Evolutionary conservation across 2,329 filamentous ascomycete species (phyloP), one percentile per base, ranked within the genome.

Genomic region (Ophiostoma triangulosporum): DNA sequence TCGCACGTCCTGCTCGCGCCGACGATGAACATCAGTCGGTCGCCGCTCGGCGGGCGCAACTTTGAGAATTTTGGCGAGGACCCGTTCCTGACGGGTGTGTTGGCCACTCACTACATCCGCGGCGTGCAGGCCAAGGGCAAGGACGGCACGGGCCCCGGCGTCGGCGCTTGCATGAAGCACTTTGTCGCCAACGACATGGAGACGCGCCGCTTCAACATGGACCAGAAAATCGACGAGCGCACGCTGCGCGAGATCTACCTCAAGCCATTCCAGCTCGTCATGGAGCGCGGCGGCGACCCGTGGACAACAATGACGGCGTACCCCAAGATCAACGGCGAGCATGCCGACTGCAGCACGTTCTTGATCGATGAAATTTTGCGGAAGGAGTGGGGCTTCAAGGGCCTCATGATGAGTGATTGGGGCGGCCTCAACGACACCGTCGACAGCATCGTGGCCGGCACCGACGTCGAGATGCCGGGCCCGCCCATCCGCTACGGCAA

Each of bases 161-260:
- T 57, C 11, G 48, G 33, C 8, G 50, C 56, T 7, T 53, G 50
- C n/a, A 48, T 53, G 29, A 57, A 57, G 51, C 56, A 80, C 64
- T 86, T 84, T 57, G 80, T 84, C 17, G 80, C 73, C n/a, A 87
- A 88, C 56, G 84, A 87, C 63, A 79, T 85, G 63, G 84, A 88
- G 65, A 85, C 83, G 0, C 70, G 81, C 62, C 74, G 83, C 51
- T 70, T 83, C 59, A 82, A 77, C 0, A 76, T 86, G 57, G 75
- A 86, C 64, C 80, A 81, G 5, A 68, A 80, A 26, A 72, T 87
- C 50, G 75, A 77, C 35, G 82, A 86, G 60, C 72, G 83, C 31
- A 73, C 82, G 2, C 67, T 87, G 26, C 73, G 83, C 29, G 84
- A 88, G 62, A 70, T 88, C 1, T 88, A 87, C 58, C 74, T 88